Conservation (phyloP, 2,329 filamentous ascomycete genomes). For the Aspergillus spinulosporus region DNA sequence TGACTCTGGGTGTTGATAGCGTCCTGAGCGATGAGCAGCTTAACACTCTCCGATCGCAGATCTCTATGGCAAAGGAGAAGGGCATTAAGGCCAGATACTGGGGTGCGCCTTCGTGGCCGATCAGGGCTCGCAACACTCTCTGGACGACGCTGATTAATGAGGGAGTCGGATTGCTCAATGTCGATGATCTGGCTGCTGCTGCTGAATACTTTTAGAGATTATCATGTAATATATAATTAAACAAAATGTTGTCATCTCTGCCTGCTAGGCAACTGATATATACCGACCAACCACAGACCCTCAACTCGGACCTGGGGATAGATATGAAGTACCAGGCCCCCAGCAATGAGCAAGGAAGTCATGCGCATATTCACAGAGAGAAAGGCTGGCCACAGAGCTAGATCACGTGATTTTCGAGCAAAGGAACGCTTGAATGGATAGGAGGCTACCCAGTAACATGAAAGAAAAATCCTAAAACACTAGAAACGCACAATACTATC, state of each 20-base stretch:
- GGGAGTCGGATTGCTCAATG: conserved; percentile 63
- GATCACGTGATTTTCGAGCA: conserved; percentile 22
- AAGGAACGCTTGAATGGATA: conserved; percentile 12
- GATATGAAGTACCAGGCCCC: not conserved
- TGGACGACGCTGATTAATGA: conserved; percentile 60
- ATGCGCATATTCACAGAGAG: not conserved
- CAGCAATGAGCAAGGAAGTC: not conserved
- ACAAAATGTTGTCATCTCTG: not conserved
- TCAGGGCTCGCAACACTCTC: conserved; percentile 58
- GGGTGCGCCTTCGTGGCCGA: conserved; percentile 61
- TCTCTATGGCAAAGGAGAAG: conserved; percentile 54
- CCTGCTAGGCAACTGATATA: not conserved
- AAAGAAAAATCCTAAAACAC: not conserved
- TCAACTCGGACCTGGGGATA: not conserved
- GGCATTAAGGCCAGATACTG: conserved; percentile 64
- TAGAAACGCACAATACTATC: not conserved
- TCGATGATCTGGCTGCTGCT: conserved; percentile 60
- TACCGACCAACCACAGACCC: not conserved
- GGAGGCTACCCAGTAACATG: conserved; percentile 9
- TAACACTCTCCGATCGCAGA: conserved; percentile 53
- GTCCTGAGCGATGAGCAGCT: conserved; percentile 45
- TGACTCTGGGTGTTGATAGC: conserved; percentile 38
- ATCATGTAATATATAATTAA: not conserved
- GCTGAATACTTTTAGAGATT: conserved; percentile 38
- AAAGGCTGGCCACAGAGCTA: too few relatives aligned